These are phyloP conservation scores for Atkinsonella hypoxylon DNA, from an alignment of 2,329 filamentous ascomycete species.

Conservation along the genomic window DNA sequence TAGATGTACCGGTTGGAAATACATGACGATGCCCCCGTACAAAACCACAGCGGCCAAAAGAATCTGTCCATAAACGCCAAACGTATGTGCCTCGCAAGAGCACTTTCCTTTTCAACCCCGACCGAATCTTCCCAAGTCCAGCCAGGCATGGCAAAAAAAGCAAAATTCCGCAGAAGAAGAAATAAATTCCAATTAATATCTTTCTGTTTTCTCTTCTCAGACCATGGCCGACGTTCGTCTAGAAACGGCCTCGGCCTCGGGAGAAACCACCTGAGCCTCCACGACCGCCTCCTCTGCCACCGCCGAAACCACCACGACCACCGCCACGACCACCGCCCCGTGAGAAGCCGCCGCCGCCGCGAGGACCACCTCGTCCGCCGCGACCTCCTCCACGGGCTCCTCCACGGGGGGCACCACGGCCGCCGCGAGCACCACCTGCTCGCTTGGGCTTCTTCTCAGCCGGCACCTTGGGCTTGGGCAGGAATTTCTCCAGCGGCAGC, in stretches of 20 bases:
- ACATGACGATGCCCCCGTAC: constrained; percentile 1
- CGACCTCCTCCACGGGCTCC: constrained; percentile 21
- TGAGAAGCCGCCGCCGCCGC: constrained; percentile 22
- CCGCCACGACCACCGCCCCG: constrained; percentile 21
- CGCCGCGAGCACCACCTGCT: constrained; percentile 37
- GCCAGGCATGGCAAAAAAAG: neutral
- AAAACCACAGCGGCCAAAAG: constrained; percentile 4
- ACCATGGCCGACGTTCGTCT: constrained; percentile 12
- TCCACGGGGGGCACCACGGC: constrained; percentile 10
- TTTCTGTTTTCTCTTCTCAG: neutral
- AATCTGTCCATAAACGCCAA: constrained; percentile 6
- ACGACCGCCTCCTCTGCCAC: constrained; percentile 8
- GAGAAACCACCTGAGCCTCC: constrained; percentile 28
- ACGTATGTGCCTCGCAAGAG: constrained; percentile 5
- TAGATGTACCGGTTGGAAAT: neutral
- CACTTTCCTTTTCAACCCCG: neutral
- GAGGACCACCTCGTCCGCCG: constrained; percentile 9
- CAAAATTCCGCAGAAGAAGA: neutral
- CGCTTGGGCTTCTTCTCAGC: constrained; percentile 53
- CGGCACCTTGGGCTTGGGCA: constrained; percentile 78
- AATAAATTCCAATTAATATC: neutral
- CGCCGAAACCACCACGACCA: constrained; percentile 14
- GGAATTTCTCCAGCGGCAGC: constrained; percentile 86
- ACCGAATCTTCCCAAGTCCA: neutral
- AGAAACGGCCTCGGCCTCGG: constrained; percentile 23